Evolutionary conservation across 1,139 yeast genomes (phyloP), one percentile per base, ranked within the genome.

Genomic region (Nakaseomyces kungkrabaensis): DNA sequence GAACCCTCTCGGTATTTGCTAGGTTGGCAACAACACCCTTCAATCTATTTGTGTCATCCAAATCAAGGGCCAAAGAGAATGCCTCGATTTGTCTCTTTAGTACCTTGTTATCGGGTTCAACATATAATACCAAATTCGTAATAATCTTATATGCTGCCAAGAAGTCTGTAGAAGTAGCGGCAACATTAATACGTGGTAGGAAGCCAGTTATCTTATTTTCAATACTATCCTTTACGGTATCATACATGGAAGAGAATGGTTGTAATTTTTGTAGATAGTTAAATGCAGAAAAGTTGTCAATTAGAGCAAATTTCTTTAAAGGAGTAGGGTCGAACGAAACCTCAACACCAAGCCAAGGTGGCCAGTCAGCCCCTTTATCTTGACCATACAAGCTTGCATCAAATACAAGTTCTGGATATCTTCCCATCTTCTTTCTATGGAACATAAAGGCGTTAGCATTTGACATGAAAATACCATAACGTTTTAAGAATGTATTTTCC

Each of bases 331-430:
- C 85, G 59, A 85, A 85, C 56, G 89, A 81, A 52, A 84, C 74
- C 63, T 90, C 97, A 48, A 79, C 58, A 1, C 84, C 86, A 36
- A 88, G 67, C 88, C 92, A 84, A 1, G 96, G 95, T 0, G 95
- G 95, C 96, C 96, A 87, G 17, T 66, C 60, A 9, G 66, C 48
- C 8, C 52, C 52, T 6, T 54, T 58, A 11, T 61, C 59, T 5
- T 72, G 69, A 3, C 77, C 78, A 59, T 73, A 75, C 4, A 70
- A 68, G 37, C 65, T 62, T 10, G 63, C 56, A 53, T 72, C 72
- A 61, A 76, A 76, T 41, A 75, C 67, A 13, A 72, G 62, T 50
- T 73, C 72, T 3, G 72, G 71, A 7, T 73, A 69, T 22, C 67
- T 70, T n/a, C 68, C 52, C 27, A 75, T 69, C 26, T 72, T 74